Conservation (phyloP, 1,284 basidiomycete genomes). For the Mycena citricolor region DNA sequence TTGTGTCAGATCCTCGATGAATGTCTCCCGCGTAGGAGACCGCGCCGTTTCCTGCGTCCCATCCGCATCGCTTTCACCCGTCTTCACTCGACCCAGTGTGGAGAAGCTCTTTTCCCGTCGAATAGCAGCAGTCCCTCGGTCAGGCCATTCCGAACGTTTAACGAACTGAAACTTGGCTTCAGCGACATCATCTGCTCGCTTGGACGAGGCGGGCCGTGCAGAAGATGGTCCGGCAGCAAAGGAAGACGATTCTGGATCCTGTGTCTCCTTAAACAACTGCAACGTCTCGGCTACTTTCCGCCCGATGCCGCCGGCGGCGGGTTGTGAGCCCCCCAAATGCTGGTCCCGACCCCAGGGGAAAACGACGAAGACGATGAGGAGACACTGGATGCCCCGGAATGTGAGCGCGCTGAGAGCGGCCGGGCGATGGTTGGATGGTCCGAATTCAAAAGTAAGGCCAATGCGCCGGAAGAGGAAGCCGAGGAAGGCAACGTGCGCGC, state of each 20-base stretch:
- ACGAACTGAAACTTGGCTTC: slow-evolving; percentile 76
- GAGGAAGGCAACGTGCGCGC: slow-evolving; percentile 43
- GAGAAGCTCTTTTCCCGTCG: slow-evolving; percentile 66
- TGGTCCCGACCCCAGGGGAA: slow-evolving; percentile 25
- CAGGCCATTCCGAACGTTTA: slow-evolving; percentile 79
- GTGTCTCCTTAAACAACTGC: slow-evolving; percentile 76
- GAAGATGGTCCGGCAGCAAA: slow-evolving; percentile 33
- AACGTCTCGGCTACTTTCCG: slow-evolving; percentile 79
- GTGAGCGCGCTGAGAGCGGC: slow-evolving; percentile 20
- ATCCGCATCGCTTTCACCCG: slow-evolving; percentile 40
- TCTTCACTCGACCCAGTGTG: slow-evolving; percentile 52
- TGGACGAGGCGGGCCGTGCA: slow-evolving; percentile 45
- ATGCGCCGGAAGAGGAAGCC: slow-evolving; percentile 21
- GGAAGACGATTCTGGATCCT: slow-evolving; percentile 42
- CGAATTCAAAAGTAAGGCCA: slow-evolving; percentile 16
- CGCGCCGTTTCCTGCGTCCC: slow-evolving; percentile 24
- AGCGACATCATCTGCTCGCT: slow-evolving; percentile 51
- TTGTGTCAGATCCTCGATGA: slow-evolving; percentile 44
- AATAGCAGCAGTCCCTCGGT: slow-evolving; percentile 65
- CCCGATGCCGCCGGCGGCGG: slow-evolving; percentile 52
- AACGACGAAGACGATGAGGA: slow-evolving; percentile 44
- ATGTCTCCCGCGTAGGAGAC: slow-evolving; percentile 39
- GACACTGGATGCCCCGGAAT: slow-evolving; percentile 21
- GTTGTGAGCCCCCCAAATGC: too few relatives aligned
- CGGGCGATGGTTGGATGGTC: slow-evolving; percentile 11